Evolutionary conservation across 225 moss, liverwort and hornwort genomes (phyloP).

Genomic region (Antitrichia curtipendula): DNA sequence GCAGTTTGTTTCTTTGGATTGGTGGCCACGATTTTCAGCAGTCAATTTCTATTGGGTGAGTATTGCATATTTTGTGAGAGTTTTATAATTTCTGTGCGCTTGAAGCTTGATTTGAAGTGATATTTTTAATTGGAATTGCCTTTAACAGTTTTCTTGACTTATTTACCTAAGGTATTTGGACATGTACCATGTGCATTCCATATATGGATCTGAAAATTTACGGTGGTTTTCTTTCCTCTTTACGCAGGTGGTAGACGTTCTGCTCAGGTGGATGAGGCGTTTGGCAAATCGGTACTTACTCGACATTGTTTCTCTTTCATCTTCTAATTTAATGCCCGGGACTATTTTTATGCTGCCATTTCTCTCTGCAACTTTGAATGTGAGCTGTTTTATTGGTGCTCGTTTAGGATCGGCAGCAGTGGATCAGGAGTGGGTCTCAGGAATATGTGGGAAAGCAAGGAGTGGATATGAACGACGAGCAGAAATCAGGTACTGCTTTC

Average conservation of each 20-base stretch:
- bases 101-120: not conserved
- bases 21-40: conserved; percentile 34
- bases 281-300: conserved; percentile 8
- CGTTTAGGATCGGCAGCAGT: conserved; percentile 4
- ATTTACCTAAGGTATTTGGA: not conserved
- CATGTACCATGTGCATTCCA: not conserved
- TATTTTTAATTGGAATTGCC: not conserved
- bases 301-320: not conserved
- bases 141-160: not conserved
- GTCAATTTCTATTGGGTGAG: conserved; percentile 29
- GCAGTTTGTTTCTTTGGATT: conserved; percentile 32
- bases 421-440: not conserved
- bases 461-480: not conserved
- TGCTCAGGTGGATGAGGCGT: conserved; percentile 18
- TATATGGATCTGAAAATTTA: not conserved
- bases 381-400: not conserved
- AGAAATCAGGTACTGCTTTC: not conserved
- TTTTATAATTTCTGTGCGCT: not conserved
- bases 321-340: not conserved
- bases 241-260: conserved; percentile 8
- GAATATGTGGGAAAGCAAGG: conserved; percentile 2
- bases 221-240: not conserved
- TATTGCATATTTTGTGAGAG: not conserved
- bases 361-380: not conserved
- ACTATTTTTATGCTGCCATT: not conserved